Conservation (phyloP, 2,329 filamentous ascomycete genomes). For the Pseudogymnoascus sp. region DNA sequence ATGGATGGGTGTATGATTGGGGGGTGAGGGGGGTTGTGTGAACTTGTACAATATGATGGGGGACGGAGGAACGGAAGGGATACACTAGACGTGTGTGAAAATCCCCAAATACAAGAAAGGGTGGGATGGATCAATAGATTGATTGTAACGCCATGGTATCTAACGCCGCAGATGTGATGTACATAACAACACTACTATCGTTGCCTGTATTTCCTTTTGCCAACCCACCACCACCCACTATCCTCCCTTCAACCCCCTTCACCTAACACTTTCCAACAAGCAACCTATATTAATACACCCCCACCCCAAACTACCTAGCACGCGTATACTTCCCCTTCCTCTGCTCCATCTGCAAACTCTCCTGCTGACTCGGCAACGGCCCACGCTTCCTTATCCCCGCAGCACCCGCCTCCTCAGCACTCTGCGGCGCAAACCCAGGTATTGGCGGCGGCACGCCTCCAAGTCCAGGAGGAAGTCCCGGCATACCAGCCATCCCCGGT, state of each 20-base stretch:
- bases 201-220: neutral
- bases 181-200: neutral
- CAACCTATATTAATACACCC: neutral
- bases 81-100: neutral
- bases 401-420: constrained; percentile 22
- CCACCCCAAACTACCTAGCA: constrained; percentile 19
- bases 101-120: neutral
- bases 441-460: constrained; percentile 12
- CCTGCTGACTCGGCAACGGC: constrained; percentile 75
- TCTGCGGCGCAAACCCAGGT: constrained; percentile 33
- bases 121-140: constrained; percentile 5
- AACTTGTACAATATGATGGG: neutral
- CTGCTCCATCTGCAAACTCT: constrained; percentile 74
- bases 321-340: constrained; percentile 55
- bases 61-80: neutral
- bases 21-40: neutral
- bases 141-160: constrained; percentile 4
- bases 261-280: neutral
- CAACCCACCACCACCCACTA: neutral
- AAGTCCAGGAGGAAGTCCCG: neutral
- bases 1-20: neutral
- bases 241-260: neutral
- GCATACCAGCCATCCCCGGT: constrained; percentile 34
- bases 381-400: constrained; percentile 50
- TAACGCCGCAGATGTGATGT: neutral